A percentile compares a stretch with the other conserved stretches of the same genome.
Evolutionary conservation across 495 filamentous ascomycete genomes (phyloP).

Genomic region (Filosporella fistucella): DNA sequence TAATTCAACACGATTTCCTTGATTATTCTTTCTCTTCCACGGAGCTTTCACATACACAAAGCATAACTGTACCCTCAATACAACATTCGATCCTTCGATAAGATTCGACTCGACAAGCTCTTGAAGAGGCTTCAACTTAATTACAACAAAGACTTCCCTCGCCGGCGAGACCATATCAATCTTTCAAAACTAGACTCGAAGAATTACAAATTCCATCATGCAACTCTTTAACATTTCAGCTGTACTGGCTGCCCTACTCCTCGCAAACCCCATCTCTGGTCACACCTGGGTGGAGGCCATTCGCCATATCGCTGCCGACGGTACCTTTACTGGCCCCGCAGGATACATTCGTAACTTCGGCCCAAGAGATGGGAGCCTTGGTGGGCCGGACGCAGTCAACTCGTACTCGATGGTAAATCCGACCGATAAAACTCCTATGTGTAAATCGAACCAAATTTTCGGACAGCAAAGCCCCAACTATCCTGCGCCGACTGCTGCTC

Average conservation of each 20-base stretch:
- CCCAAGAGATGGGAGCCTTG: constrained; percentile 30
- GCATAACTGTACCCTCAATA: neutral
- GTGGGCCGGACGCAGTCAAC: neutral
- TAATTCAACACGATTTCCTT: constrained; percentile 2
- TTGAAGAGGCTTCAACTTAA: too few relatives aligned
- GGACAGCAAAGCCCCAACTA: constrained; percentile 49
- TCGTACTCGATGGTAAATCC: constrained; percentile 17
- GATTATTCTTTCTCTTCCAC: neutral
- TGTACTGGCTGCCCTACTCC: constrained; percentile 4
- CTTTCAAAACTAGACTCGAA: too few relatives aligned
- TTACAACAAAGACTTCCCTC: too few relatives aligned
- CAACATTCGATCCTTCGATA: neutral
- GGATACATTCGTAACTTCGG: constrained; percentile 66
- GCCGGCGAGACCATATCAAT: too few relatives aligned
- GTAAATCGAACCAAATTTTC: constrained; percentile 47
- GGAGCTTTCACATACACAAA: too few relatives aligned
- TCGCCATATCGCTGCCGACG: constrained; percentile 63
- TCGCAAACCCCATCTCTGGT: constrained; percentile 3
- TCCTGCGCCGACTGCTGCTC: constrained; percentile 58
- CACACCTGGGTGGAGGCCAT: constrained; percentile 68
- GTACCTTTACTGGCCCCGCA: constrained; percentile 61
- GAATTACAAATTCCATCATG: neutral
- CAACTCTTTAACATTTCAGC: too few relatives aligned
- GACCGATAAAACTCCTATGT: constrained; percentile 45
- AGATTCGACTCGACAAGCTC: too few relatives aligned